Conservation (phyloP, 1,139 yeast species). For the Arxiozyma telluris region DNA sequence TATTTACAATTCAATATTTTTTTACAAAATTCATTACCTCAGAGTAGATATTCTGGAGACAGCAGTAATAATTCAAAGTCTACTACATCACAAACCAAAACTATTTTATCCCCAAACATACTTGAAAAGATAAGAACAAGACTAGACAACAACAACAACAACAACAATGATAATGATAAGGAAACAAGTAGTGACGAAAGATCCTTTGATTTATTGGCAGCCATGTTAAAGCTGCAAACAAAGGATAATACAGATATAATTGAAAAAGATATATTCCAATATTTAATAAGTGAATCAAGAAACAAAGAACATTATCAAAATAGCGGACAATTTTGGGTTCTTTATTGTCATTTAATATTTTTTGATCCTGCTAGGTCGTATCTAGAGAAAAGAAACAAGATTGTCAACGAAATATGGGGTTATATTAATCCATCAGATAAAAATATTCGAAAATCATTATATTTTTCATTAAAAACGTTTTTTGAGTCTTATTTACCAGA, state of each 20-base stretch:
- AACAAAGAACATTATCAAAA: constrained; percentile 15
- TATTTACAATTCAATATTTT: constrained; percentile 22
- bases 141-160: constrained; percentile 12
- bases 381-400: constrained; percentile 20
- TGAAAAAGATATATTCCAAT: constrained; percentile 20
- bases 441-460: background rate
- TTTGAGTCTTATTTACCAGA: constrained; percentile 25
- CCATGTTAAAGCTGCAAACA: constrained; percentile 18
- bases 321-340: constrained; percentile 21
- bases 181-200: constrained; percentile 9
- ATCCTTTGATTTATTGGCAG: constrained; percentile 11
- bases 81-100: background rate
- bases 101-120: constrained; percentile 9
- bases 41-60: constrained; percentile 19
- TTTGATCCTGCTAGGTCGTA: constrained; percentile 21
- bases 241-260: constrained; percentile 18
- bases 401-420: constrained; percentile 17
- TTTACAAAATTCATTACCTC: constrained; percentile 7
- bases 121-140: constrained; percentile 17
- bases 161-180: constrained; percentile 6
- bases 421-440: constrained; percentile 9
- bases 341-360: constrained; percentile 23
- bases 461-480: constrained; percentile 13
- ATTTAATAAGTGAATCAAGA: constrained; percentile 11
- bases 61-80: background rate